These are phyloP conservation scores for Paramecium primaurelia DNA, from an alignment of 73 alveolate genomes.

Conservation along the genomic window DNA sequence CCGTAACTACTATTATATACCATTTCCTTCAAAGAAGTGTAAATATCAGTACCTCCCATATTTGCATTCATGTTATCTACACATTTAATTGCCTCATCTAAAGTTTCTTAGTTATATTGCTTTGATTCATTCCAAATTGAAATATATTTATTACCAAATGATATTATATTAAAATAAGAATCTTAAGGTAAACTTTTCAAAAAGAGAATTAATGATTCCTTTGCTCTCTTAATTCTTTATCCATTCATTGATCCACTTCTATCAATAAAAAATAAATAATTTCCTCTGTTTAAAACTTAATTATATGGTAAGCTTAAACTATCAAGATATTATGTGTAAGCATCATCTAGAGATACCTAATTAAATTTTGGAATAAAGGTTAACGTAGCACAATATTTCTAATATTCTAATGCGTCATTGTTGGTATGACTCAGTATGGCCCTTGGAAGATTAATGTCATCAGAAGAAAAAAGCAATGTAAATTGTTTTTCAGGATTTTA, in stretches of 20 bases:
- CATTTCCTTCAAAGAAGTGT: background rate
- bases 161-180: constrained; percentile 71
- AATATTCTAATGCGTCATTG: background rate
- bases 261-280: constrained; percentile 75
- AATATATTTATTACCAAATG: constrained; percentile 60
- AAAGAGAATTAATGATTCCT: constrained; percentile 73
- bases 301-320: background rate
- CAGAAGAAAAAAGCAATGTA: background rate
- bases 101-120: background rate
- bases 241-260: constrained; percentile 13
- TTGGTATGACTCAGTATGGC: background rate
- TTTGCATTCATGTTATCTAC: no score
- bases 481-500: background rate
- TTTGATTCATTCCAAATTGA: constrained; percentile 55
- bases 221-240: constrained; percentile 78
- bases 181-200: constrained; percentile 73
- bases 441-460: background rate
- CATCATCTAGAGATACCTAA: background rate
- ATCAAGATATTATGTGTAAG: background rate
- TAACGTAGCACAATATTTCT: background rate
- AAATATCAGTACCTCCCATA: no score
- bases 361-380: constrained; percentile 47
- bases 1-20: background rate
- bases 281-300: constrained; percentile 35
- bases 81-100: no score